phyloP scores from a whole-genome alignment of 352 stramenopile genomes.

The Globisporangium recalcitrans region DNA sequence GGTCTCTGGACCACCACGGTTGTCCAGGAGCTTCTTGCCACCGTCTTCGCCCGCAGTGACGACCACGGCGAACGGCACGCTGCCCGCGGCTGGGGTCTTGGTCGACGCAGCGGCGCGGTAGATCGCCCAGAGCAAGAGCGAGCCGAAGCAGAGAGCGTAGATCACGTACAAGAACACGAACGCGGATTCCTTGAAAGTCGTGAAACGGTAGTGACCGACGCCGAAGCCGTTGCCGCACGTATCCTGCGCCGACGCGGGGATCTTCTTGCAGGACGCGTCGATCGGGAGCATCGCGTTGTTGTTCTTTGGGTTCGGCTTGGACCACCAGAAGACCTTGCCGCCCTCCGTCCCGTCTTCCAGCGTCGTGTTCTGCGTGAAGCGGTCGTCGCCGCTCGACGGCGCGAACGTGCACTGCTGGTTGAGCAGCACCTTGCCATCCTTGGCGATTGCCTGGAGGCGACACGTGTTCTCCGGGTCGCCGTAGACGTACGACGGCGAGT shows the following conservation, averaged over 20 bases:
- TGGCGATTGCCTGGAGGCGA: conserved; percentile 32
- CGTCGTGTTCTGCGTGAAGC: conserved; percentile 49
- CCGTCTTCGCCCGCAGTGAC: conserved; percentile 25
- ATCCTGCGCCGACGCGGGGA: conserved; percentile 22
- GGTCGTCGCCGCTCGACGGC: conserved; percentile 21
- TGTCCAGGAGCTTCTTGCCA: conserved; percentile 52
- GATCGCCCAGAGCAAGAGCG: conserved; percentile 27
- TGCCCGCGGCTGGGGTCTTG: conserved; percentile 15
- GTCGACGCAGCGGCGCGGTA: conserved; percentile 19
- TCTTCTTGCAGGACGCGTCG: conserved; percentile 33
- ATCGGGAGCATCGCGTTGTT: conserved; percentile 69
- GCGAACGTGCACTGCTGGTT: conserved; percentile 45
- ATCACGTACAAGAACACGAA: conserved; percentile 48
- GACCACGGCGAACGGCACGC: conserved; percentile 4
- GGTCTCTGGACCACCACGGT: conserved; percentile 47
- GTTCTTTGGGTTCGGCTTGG: conserved; percentile 48
- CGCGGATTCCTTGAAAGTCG: conserved; percentile 40
- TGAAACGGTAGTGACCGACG: conserved; percentile 38
- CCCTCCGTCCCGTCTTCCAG: conserved; percentile 44
- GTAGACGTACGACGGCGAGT: conserved; percentile 56
- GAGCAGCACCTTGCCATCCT: conserved; percentile 23
- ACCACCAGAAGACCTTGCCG: conserved; percentile 49
- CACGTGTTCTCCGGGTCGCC: conserved; percentile 39
- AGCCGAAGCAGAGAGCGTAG: conserved; percentile 37
- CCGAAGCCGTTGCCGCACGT: conserved; percentile 24